A percentile compares a stretch with the other conserved stretches of the same genome.
phyloP scores from a whole-genome alignment of 306 rosid genomes.

The Corylus avellana region DNA sequence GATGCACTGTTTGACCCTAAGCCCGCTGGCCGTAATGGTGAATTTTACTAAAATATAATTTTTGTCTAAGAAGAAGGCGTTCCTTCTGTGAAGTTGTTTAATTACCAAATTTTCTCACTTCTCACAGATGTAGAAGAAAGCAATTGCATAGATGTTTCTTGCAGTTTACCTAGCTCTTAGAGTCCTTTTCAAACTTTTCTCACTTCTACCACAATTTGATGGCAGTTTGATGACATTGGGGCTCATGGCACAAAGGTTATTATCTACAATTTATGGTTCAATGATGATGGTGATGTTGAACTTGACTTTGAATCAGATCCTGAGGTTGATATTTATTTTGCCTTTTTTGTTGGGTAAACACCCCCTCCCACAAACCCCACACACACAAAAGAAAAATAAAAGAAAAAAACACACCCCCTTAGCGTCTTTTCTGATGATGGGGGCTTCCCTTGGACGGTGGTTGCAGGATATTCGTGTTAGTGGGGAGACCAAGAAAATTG shows the following conservation, averaged over 20 bases:
- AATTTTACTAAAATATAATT: neutral
- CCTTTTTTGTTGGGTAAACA: neutral
- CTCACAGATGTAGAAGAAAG: constrained; percentile 1
- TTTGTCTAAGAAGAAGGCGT: neutral
- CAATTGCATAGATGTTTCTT: constrained; percentile 12
- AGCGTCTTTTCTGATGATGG: constrained; percentile 20
- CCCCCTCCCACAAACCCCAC: too few relatives aligned
- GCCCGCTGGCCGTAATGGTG: neutral
- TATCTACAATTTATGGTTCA: constrained; percentile 82
- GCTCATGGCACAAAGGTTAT: constrained; percentile 88
- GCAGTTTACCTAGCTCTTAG: constrained; percentile 8
- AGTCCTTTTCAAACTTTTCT: constrained; percentile 6
- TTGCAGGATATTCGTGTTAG: constrained; percentile 74
- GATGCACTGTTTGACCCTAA: too few relatives aligned
- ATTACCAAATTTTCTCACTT: constrained; percentile 13
- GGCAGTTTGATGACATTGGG: constrained; percentile 83
- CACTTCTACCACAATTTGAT: constrained; percentile 20
- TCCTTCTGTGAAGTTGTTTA: constrained; percentile 13
- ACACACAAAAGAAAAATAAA: too few relatives aligned
- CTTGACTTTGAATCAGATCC: constrained; percentile 71
- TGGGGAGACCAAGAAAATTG: constrained; percentile 56
- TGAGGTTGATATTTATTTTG: constrained; percentile 46
- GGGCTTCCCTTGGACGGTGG: constrained; percentile 29
- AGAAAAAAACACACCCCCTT: neutral
- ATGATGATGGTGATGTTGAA: constrained; percentile 66